phyloP scores from a whole-genome alignment of 2,329 filamentous ascomycete species.

The Colletotrichum scovillei region DNA sequence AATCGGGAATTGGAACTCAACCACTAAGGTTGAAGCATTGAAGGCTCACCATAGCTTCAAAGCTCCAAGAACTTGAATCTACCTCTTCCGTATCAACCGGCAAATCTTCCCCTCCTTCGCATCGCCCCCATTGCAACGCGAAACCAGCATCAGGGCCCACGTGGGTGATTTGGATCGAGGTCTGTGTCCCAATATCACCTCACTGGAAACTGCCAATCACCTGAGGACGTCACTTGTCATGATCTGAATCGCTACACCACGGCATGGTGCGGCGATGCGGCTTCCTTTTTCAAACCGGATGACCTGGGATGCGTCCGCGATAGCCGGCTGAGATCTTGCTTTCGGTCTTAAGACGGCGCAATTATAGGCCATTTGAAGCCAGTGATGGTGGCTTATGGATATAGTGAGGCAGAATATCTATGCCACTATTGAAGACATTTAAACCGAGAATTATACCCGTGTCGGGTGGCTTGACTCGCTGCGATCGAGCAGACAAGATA shows the following conservation, averaged over 20 bases:
- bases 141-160: background rate
- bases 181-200: background rate
- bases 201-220: background rate
- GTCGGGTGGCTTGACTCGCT: background rate
- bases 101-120: background rate
- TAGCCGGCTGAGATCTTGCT: background rate
- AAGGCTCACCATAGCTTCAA: background rate
- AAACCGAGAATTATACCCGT: background rate
- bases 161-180: background rate
- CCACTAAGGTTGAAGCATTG: background rate
- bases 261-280: background rate
- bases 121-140: background rate
- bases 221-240: background rate
- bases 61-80: background rate
- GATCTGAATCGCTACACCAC: background rate
- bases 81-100: background rate
- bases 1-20: background rate
- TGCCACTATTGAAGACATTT: background rate
- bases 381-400: background rate
- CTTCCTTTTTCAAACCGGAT: background rate
- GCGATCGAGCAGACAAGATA: no score
- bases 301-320: background rate
- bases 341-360: background rate
- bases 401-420: background rate
- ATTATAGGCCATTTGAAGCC: background rate